phyloP scores from a whole-genome alignment of 2,329 filamentous ascomycete species.

The Aspergillus sp. region DNA sequence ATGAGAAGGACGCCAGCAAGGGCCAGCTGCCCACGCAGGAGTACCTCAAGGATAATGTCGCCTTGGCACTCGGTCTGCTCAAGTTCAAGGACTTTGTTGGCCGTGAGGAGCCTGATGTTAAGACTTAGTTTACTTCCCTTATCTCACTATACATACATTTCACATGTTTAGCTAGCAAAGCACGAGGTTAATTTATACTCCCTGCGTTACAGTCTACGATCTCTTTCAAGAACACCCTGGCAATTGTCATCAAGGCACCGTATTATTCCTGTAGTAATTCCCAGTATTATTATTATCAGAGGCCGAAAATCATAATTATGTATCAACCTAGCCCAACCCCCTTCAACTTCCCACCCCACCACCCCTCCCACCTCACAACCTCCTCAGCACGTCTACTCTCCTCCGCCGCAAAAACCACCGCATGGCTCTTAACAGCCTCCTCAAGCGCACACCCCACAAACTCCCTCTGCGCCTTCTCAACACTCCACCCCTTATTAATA shows the following conservation, averaged over 20 bases:
- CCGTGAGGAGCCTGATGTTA: conserved; percentile 91
- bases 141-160: not conserved
- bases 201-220: too few species aligned
- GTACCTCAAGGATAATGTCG: conserved; percentile 87
- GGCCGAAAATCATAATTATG: not conserved
- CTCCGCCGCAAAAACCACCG: conserved; percentile 90
- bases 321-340: not conserved
- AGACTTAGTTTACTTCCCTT: conserved; percentile 65
- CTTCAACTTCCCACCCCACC: conserved; percentile 65
- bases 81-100: conserved; percentile 94
- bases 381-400: conserved; percentile 70
- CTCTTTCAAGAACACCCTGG: too few species aligned
- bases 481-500: conserved; percentile 66
- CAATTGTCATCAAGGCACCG: too few species aligned
- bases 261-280: too few species aligned
- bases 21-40: conserved; percentile 85
- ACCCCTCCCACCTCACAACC: conserved; percentile 72
- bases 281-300: too few species aligned
- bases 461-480: conserved; percentile 69
- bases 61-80: conserved; percentile 78
- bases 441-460: conserved; percentile 81
- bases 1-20: conserved; percentile 76
- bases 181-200: too few species aligned
- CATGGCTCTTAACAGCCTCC: conserved; percentile 85
- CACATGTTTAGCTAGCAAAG: not conserved